Evolutionary conservation across 345 rosid species (phyloP).

Genomic region (Cardamine chenopodiifolia): DNA sequence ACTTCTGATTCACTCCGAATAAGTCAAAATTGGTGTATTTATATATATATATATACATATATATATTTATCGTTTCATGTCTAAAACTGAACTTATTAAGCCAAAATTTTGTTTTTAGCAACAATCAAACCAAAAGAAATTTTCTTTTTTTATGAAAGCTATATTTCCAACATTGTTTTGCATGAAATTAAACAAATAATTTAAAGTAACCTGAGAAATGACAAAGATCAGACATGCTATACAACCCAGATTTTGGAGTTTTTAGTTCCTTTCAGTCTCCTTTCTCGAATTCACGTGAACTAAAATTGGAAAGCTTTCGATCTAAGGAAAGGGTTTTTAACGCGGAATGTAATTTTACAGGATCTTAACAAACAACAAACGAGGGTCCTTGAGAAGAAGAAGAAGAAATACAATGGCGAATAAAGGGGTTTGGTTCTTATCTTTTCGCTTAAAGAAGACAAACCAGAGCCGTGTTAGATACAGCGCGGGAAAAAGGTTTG

Average conservation of each 20-base stretch:
- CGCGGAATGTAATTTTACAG: constrained; percentile 31
- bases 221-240: constrained; percentile 23
- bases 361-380: constrained; percentile 41
- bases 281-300: constrained; percentile 21
- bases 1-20: too few relatives aligned
- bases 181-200: neutral
- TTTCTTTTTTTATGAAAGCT: neutral
- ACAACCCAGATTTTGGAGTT: constrained; percentile 33
- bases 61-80: too few relatives aligned
- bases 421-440: constrained; percentile 22
- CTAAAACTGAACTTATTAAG: neutral
- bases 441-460: constrained; percentile 31
- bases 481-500: constrained; percentile 71
- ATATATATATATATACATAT: too few relatives aligned
- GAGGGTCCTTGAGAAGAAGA: constrained; percentile 3
- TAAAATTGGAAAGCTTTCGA: constrained; percentile 22
- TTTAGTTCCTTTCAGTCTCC: constrained; percentile 24
- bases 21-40: too few relatives aligned
- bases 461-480: constrained; percentile 49
- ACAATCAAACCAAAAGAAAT: too few relatives aligned
- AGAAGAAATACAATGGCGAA: constrained; percentile 33
- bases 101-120: neutral
- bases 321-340: constrained; percentile 3
- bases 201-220: constrained; percentile 9
- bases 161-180: neutral